Evolutionary conservation across 2,329 filamentous ascomycete genomes (phyloP), one percentile per base, ranked within the genome.

Genomic region (Penicillium sp.): DNA sequence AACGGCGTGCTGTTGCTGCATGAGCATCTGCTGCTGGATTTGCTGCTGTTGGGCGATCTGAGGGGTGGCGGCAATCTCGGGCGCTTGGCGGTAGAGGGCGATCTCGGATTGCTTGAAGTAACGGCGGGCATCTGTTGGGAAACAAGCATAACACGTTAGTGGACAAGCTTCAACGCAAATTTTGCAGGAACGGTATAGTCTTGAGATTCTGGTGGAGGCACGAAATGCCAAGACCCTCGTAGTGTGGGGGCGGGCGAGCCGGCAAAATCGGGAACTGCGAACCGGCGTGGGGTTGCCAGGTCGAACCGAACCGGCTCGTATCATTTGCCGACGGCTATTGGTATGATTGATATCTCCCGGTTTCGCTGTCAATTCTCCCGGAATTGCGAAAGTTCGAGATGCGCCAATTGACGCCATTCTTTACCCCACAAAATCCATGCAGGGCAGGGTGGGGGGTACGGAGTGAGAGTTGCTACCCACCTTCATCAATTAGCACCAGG

Each of bases 101-200:
- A 99, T 99, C 80, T 99, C 95, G 54, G 92, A 97, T 78, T 99
- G 95, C 79, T 99, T 99, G 81, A 99, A 99, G 81, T 99, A 99
- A 70, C 95, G 88, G 70, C 95, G 88, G 52, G 95, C 95, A 77
- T 99, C 95, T 93, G 48, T 60, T 64, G 31, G 55, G 34, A 22
- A 57, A 58, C 12, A 47, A 42, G 39, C 10, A 42, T 28, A 28
- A 34, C 42, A 56, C 35, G 58, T 60, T 62, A 68, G 62, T 64
- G 53, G 47, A 37, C 28, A 22, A 22, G 12, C 34, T 49, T 20
- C 28, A 25, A 12, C 15, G 11, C 15, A 35, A 25, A 52, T n/a
- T 11, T 38, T 28, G 22, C 35, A 34, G 42, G 22, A 43, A 39
- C 38, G 12, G 43, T n/a, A 20, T 34, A 38, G 37, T 22, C 10